Conservation (phyloP, 495 filamentous ascomycete genomes). For the Podospora conica region DNA sequence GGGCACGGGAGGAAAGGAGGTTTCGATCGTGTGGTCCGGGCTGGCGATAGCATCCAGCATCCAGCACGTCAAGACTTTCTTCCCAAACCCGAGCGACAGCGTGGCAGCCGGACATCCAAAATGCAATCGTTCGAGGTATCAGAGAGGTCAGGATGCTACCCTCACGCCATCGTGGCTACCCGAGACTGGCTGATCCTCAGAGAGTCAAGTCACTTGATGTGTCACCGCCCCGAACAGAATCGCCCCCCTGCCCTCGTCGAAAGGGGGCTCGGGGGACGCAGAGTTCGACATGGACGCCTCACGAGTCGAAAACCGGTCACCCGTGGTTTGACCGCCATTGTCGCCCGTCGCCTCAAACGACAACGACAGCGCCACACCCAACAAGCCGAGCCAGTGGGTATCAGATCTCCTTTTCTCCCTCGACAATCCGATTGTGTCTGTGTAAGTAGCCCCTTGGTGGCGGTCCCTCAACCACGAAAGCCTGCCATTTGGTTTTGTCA, state of each 20-base stretch:
- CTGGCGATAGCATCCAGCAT: background rate
- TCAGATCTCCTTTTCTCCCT: background rate
- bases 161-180: constrained; percentile 16
- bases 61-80: background rate
- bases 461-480: background rate
- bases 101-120: constrained; percentile 8
- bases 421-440: background rate
- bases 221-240: background rate
- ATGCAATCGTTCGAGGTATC: background rate
- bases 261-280: background rate
- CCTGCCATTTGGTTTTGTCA: background rate
- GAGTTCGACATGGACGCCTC: background rate
- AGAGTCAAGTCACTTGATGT: constrained; percentile 19
- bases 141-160: background rate
- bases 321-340: background rate
- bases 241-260: background rate
- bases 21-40: background rate
- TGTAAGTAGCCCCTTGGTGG: background rate
- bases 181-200: constrained; percentile 16
- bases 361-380: background rate
- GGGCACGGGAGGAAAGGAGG: background rate
- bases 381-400: background rate
- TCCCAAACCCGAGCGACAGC: background rate
- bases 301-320: background rate
- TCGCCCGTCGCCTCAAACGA: background rate